A percentile compares a stretch with the other conserved stretches of the same genome.
These are phyloP conservation scores for Torrubiella hemipterigena DNA, from an alignment of 2,329 filamentous ascomycete genomes.

Conservation along the genomic window DNA sequence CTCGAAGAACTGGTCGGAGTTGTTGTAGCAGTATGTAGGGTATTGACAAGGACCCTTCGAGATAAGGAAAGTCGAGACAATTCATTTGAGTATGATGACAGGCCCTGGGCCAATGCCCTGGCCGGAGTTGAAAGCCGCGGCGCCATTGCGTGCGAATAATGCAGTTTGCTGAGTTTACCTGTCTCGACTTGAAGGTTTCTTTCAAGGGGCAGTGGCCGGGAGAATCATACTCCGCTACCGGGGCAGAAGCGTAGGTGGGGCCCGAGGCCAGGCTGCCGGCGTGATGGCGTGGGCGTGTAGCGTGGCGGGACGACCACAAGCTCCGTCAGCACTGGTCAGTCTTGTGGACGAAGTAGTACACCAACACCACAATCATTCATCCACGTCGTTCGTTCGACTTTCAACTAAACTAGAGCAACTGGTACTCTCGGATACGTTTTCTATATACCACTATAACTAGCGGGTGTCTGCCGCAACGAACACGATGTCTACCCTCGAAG, in stretches of 20 bases:
- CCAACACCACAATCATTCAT: not conserved
- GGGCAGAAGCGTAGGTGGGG: not conserved
- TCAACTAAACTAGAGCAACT: too few species aligned
- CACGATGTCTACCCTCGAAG: constrained; percentile 80
- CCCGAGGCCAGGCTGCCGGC: constrained; percentile 4
- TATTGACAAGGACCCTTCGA: too few species aligned
- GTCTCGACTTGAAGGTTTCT: not conserved
- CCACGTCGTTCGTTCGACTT: too few species aligned
- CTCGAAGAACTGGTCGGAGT: too few species aligned
- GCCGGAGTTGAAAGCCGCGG: constrained; percentile 1
- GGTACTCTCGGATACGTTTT: too few species aligned
- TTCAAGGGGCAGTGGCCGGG: constrained; percentile 3
- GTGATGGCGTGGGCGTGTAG: constrained; percentile 5
- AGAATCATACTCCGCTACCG: constrained; percentile 6
- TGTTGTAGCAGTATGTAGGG: too few species aligned
- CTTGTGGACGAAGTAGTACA: not conserved
- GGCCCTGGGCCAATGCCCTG: too few species aligned
- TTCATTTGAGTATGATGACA: too few species aligned
- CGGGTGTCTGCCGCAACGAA: constrained; percentile 6
- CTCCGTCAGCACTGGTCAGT: too few species aligned
- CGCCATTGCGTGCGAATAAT: constrained; percentile 1
- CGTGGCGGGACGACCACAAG: too few species aligned
- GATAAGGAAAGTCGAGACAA: too few species aligned
- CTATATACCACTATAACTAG: too few species aligned
- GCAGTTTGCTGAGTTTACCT: not conserved